Percentiles rank a stretch among this genome's conserved stretches.
These are phyloP conservation scores for Leccinum barrowsii DNA, from an alignment of 768 basidiomycete species.

Conservation along the genomic window DNA sequence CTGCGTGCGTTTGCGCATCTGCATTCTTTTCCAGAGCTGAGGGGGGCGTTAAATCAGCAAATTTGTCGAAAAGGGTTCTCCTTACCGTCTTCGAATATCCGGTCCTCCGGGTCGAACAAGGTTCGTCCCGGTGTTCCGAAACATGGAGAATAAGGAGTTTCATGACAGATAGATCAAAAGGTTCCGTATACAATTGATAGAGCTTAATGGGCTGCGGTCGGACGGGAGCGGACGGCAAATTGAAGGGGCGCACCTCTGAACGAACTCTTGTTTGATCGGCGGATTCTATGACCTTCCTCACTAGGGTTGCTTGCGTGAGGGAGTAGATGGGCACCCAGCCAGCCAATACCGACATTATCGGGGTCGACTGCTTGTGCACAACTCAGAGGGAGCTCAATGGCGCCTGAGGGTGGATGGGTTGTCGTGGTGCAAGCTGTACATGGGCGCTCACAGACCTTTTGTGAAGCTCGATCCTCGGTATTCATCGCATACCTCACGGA, in stretches of 20 bases:
- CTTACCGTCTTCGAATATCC: conserved; percentile 77
- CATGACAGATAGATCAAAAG: conserved; percentile 78
- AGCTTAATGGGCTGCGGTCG: conserved; percentile 47
- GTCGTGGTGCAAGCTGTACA: background rate
- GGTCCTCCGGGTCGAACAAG: conserved; percentile 75
- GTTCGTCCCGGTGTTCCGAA: conserved; percentile 85
- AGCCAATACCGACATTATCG: conserved; percentile 66
- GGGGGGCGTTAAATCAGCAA: conserved; percentile 2
- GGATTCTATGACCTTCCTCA: conserved; percentile 61
- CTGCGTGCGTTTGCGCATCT: conserved; percentile 53
- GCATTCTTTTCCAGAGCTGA: conserved; percentile 54
- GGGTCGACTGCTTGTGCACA: conserved; percentile 80
- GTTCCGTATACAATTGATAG: conserved; percentile 82
- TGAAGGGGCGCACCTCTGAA: conserved; percentile 66
- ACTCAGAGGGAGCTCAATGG: conserved; percentile 77
- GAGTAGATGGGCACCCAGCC: conserved; percentile 28
- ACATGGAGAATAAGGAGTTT: conserved; percentile 90
- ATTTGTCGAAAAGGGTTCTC: background rate
- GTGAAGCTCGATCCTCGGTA: conserved; percentile 84
- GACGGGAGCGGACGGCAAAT: conserved; percentile 4
- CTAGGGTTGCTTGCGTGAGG: conserved; percentile 60
- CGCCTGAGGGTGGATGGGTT: conserved; percentile 46
- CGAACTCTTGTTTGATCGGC: conserved; percentile 52
- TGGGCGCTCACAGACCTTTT: conserved; percentile 50
- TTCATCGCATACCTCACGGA: conserved; percentile 84